phyloP scores from a whole-genome alignment of 306 rosid species.

The Cicer chorassanicum region DNA sequence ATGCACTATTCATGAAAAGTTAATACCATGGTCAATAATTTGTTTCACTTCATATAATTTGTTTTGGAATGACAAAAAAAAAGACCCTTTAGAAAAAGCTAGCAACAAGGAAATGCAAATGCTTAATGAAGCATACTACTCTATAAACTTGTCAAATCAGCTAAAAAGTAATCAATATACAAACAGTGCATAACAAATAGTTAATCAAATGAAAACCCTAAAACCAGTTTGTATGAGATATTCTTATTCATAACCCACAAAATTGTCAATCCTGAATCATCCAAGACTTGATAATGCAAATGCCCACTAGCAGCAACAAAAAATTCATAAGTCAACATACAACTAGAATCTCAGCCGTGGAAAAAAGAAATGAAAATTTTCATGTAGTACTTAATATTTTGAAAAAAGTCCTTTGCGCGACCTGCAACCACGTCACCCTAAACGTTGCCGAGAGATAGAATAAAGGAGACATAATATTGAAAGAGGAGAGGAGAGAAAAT shows the following conservation, averaged over 20 bases:
- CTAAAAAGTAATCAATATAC: background rate
- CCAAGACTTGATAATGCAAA: background rate
- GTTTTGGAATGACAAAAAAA: background rate
- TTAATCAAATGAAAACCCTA: background rate
- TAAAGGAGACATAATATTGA: background rate
- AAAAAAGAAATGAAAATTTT: too few relatives aligned
- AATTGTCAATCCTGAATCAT: background rate
- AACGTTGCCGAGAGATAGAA: background rate
- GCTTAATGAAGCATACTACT: background rate
- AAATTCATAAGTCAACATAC: background rate
- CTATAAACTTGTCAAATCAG: background rate
- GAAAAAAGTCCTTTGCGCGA: background rate
- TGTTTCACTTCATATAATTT: background rate
- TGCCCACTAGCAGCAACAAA: background rate
- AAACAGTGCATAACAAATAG: background rate
- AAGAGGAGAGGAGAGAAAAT: too few relatives aligned
- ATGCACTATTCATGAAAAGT: conserved; percentile 64
- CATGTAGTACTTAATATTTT: background rate
- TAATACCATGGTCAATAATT: background rate
- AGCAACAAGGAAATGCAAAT: background rate
- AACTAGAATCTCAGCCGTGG: too few relatives aligned
- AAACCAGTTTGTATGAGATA: background rate
- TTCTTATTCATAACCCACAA: background rate
- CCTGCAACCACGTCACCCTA: background rate
- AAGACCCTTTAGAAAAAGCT: background rate